These are phyloP conservation scores for carrot (Daucus carota) DNA, from an alignment of 129 eudicot species.

Conservation along the genomic window DNA sequence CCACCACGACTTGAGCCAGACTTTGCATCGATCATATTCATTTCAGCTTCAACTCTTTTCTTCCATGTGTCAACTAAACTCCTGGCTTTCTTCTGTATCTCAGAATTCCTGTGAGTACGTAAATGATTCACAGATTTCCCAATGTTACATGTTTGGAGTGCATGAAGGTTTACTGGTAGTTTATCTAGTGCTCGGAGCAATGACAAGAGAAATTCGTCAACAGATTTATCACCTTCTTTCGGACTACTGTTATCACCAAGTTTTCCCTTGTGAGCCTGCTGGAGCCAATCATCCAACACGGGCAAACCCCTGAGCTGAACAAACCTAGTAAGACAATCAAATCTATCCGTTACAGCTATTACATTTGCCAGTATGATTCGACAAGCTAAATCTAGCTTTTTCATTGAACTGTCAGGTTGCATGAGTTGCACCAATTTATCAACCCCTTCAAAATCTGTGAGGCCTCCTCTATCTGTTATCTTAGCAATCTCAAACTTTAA, in stretches of 20 bases:
- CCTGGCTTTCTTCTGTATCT: slow-evolving; percentile 82
- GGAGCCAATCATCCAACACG: slow-evolving; percentile 82
- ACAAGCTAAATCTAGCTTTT: slow-evolving; percentile 36
- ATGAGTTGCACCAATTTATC: slow-evolving; percentile 49
- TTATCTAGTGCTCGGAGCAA: slow-evolving; percentile 87
- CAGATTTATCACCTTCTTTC: slow-evolving; percentile 61
- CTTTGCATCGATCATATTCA: slow-evolving; percentile 56
- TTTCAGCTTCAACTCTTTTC: slow-evolving; percentile 91
- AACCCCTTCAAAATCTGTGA: slow-evolving; percentile 45
- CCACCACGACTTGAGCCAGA: slow-evolving; percentile 44
- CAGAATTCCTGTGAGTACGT: slow-evolving; percentile 63
- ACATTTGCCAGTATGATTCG: slow-evolving; percentile 60
- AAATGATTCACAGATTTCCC: slow-evolving; percentile 90
- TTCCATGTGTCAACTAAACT: slow-evolving; percentile 92
- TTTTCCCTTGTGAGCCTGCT: slow-evolving; percentile 74
- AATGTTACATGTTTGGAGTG: slow-evolving; percentile 74
- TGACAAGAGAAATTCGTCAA: slow-evolving; percentile 77
- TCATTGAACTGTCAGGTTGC: slow-evolving; percentile 42
- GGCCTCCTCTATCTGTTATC: slow-evolving; percentile 77
- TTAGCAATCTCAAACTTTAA: slow-evolving; percentile 67
- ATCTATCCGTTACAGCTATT: slow-evolving; percentile 58
- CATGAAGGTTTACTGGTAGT: slow-evolving; percentile 86
- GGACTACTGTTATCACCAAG: slow-evolving; percentile 55
- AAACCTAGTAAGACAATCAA: slow-evolving; percentile 50
- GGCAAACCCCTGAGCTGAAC: slow-evolving; percentile 54